Conservation (phyloP, 164 flowering plant genomes). For the Chloranthus sessilifolius region DNA sequence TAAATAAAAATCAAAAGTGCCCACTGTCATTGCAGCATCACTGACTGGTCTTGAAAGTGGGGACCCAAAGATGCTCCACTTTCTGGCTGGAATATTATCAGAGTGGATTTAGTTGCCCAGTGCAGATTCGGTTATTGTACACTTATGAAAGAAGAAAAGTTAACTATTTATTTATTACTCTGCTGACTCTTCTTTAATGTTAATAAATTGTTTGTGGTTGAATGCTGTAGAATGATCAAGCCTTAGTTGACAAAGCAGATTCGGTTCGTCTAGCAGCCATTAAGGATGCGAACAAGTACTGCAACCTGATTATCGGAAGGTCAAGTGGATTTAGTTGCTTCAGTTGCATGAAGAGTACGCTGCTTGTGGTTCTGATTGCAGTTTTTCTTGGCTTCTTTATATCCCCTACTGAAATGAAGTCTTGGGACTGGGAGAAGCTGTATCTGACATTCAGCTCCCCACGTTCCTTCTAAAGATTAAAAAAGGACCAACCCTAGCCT, state of each 20-base stretch:
- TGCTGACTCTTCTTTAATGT: background rate
- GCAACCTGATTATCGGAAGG: conserved; percentile 49
- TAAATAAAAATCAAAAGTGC: no score
- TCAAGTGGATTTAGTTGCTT: conserved; percentile 35
- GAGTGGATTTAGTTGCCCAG: background rate
- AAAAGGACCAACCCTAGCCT: no score
- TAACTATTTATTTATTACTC: no score
- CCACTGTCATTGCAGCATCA: no score
- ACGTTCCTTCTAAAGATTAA: conserved; percentile 21
- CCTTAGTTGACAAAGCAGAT: conserved; percentile 34
- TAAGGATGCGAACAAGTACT: conserved; percentile 73
- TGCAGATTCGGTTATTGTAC: background rate
- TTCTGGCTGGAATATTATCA: no score
- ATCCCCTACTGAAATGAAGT: conserved; percentile 37
- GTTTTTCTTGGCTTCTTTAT: conserved; percentile 48
- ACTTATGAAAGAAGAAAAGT: background rate
- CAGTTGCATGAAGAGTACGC: conserved; percentile 53
- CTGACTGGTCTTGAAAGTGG: no score
- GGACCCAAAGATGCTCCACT: no score
- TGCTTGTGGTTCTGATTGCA: conserved; percentile 26
- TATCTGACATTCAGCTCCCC: conserved; percentile 30
- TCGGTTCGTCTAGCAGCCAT: conserved; percentile 24
- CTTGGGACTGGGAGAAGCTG: conserved; percentile 51
- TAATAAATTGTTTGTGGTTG: background rate
- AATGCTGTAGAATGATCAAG: conserved; percentile 56